These are phyloP conservation scores for Mrakiaceae sp. DNA, from an alignment of 1,284 basidiomycete species.

Conservation along the genomic window DNA sequence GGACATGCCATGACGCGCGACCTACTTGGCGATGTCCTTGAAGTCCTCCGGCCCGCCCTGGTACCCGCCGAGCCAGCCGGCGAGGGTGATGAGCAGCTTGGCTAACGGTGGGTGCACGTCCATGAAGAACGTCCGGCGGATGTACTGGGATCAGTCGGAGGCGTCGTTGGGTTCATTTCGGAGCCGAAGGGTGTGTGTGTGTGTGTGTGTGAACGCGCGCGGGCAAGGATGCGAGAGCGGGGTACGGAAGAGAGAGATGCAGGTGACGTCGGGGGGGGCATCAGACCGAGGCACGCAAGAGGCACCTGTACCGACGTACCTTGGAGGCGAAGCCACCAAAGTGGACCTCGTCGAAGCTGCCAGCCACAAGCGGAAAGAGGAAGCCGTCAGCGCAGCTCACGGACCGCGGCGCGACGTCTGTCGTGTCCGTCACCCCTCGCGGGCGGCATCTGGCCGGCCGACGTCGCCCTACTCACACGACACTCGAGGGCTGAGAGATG, in stretches of 20 bases:
- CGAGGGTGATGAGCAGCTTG: slow-evolving; percentile 86
- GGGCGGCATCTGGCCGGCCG: no score
- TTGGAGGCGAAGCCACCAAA: slow-evolving; percentile 90
- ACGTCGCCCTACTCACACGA: slow-evolving; percentile 84
- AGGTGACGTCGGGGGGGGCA: no score
- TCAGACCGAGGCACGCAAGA: no score
- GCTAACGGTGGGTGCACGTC: slow-evolving; percentile 97
- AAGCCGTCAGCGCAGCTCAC: neutral
- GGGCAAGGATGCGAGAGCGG: no score
- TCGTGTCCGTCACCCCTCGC: no score
- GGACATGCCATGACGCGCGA: slow-evolving; percentile 18
- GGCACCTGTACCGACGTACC: neutral
- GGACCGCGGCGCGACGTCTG: no score
- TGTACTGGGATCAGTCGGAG: slow-evolving; percentile 40
- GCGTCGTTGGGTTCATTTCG: no score
- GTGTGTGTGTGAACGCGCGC: neutral
- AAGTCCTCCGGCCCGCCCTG: slow-evolving; percentile 84
- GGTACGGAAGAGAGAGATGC: no score
- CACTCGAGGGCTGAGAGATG: slow-evolving; percentile 67
- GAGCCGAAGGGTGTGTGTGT: neutral
- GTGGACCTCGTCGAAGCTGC: slow-evolving; percentile 90
- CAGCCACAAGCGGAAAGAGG: neutral
- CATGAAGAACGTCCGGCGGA: slow-evolving; percentile 92
- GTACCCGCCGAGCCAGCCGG: slow-evolving; percentile 80
- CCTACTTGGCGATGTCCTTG: slow-evolving; percentile 88